These are phyloP conservation scores for Pseudognaphalium luteoalbum DNA, from an alignment of 129 eudicot genomes.

Conservation along the genomic window DNA sequence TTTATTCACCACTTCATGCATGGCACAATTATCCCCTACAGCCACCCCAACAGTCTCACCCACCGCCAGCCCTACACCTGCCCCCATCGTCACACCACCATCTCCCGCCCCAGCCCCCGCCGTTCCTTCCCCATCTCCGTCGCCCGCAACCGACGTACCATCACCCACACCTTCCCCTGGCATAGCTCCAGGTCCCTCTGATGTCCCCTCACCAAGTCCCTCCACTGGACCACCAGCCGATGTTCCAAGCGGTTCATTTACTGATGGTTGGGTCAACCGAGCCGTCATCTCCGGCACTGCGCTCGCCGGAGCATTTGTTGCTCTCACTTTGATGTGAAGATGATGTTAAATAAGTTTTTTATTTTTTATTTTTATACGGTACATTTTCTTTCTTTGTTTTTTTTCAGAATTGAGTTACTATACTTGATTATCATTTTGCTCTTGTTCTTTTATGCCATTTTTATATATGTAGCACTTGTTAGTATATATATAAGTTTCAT, in stretches of 20 bases:
- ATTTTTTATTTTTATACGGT: background rate
- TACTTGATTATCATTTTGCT: background rate
- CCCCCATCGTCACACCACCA: slow-evolving; percentile 46
- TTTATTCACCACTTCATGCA: slow-evolving; percentile 55
- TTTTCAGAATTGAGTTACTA: background rate
- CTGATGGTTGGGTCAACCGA: slow-evolving; percentile 43
- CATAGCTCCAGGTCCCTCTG: slow-evolving; percentile 34
- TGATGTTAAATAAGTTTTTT: background rate
- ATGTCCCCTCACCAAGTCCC: slow-evolving; percentile 30
- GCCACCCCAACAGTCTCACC: slow-evolving; percentile 65
- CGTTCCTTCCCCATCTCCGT: slow-evolving; percentile 41
- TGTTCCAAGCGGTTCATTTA: slow-evolving; percentile 37
- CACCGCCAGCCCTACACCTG: slow-evolving; percentile 53
- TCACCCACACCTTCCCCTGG: slow-evolving; percentile 28
- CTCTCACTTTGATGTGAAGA: slow-evolving; percentile 47
- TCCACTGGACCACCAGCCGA: slow-evolving; percentile 36
- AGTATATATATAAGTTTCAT: no score
- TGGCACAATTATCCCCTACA: slow-evolving; percentile 62
- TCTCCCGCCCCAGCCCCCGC: slow-evolving; percentile 39
- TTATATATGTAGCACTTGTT: background rate
- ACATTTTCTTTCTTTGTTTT: background rate
- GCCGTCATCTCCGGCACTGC: slow-evolving; percentile 49
- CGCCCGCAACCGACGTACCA: slow-evolving; percentile 29
- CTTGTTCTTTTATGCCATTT: background rate
- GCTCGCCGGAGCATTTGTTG: slow-evolving; percentile 46